Base-by-base conservation (phyloP, 2,329 filamentous ascomycete genomes). In the Macrophomina phaseolina region DNA sequence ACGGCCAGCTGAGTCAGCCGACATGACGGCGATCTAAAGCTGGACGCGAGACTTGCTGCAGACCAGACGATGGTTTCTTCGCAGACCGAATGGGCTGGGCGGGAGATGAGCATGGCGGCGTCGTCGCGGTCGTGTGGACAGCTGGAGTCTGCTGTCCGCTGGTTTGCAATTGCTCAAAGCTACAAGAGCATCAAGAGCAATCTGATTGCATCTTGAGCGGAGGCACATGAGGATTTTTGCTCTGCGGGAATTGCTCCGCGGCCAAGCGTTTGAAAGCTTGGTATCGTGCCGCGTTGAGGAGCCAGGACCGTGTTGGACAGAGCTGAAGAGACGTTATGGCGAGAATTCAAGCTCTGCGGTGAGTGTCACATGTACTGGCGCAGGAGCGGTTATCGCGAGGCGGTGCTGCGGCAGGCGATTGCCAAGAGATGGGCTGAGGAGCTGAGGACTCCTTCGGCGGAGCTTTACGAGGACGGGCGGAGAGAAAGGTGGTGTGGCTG, bases 361-460 rank as follows among this genome's bases (percentile, higher is more conserved):
- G 18, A 30, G 36, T 36, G 42, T 61, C 56, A 61, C 56, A 61
- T 61, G 56, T 42, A 38, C 42, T 14, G 28, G 49, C 16, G 30
- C 49, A 49, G n/a, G 46, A 3, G n/a, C 8, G n/a, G 23, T 4
- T 49, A 8, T 42, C 36, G 38, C 9, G 52, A 12, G 52, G n/a
- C 5, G 48, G 32, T n/a, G 51, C 34, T 9, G 34, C 32, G 52
- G 34, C n/a, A 11, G 38, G 55, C 23, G 14, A 36, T 9, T 8
- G 56, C 56, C 56, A 61, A 61, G 56, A 36, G 28, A 34, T 36
- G 56, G 56, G 56, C 40, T 34, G 56, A n/a, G 2, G 45, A 62
- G 58, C 58, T 62, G 45, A 49, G 45, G 3, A n/a, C 42, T 36
- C 28, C 30, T 61, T 48, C 32, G 28, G 16, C 58, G 30, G n/a